These are phyloP conservation scores for Monosporozyma servazzii DNA, from an alignment of 805 yeast genomes.

Conservation along the genomic window DNA sequence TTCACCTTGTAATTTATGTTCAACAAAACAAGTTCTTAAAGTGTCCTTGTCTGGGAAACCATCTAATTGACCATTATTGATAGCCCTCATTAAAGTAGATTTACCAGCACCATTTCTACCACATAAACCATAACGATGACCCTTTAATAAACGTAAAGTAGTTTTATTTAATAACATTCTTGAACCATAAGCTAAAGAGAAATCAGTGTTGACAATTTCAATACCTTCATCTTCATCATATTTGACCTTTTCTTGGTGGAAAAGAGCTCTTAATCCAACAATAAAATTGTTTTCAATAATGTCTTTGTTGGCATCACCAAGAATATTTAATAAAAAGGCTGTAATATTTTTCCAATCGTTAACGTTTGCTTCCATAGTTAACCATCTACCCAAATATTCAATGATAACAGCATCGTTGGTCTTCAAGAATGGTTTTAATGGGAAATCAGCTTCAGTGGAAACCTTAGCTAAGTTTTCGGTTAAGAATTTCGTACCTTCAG, in stretches of 20 bases:
- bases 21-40: constrained; percentile 90
- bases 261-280: constrained; percentile 44
- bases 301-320: constrained; percentile 27
- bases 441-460: constrained; percentile 6
- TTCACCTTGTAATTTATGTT: constrained; percentile 90
- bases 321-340: constrained; percentile 43
- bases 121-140: constrained; percentile 95
- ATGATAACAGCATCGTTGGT: constrained; percentile 27
- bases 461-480: constrained; percentile 17
- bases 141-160: constrained; percentile 74
- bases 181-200: constrained; percentile 94
- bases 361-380: constrained; percentile 60
- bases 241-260: constrained; percentile 39
- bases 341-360: constrained; percentile 59
- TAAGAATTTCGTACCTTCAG: constrained; percentile 42
- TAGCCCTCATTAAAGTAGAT: constrained; percentile 93
- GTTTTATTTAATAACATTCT: constrained; percentile 95
- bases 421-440: constrained; percentile 17
- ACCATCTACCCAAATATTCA: constrained; percentile 42
- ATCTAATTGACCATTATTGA: constrained; percentile 91
- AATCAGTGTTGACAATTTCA: constrained; percentile 87
- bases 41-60: constrained; percentile 90
- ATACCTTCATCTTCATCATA: constrained; percentile 67
- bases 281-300: constrained; percentile 34
- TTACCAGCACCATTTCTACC: constrained; percentile 99